A percentile compares a stretch with the other conserved stretches of the same genome.
phyloP scores from a whole-genome alignment of 768 basidiomycete genomes.

The Imleria badia region DNA sequence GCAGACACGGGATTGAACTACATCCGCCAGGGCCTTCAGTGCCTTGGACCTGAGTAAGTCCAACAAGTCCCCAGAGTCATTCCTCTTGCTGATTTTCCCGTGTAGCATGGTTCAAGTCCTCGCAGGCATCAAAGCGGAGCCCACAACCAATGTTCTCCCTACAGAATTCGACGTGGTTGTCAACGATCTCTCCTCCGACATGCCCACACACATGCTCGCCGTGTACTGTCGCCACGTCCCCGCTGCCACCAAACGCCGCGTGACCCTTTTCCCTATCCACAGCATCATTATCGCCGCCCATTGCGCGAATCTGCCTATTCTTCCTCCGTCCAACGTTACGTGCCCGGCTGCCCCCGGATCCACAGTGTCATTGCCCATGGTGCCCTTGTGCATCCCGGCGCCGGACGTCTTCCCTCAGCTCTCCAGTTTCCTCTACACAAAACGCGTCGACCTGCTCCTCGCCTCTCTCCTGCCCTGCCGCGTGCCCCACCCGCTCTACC shows the following conservation, averaged over 20 bases:
- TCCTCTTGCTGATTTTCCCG: constrained; percentile 7
- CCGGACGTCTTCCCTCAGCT: constrained; percentile 66
- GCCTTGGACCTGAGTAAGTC: constrained; percentile 30
- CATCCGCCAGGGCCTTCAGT: constrained; percentile 28
- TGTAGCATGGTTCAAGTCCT: constrained; percentile 34
- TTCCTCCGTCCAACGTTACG: constrained; percentile 15
- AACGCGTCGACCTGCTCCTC: constrained; percentile 58
- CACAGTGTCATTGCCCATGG: constrained; percentile 50
- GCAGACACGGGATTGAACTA: constrained; percentile 22
- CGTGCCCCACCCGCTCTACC: constrained; percentile 24
- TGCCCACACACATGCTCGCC: constrained; percentile 34
- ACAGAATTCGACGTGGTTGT: constrained; percentile 25
- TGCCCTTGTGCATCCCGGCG: constrained; percentile 69
- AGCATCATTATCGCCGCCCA: constrained; percentile 35
- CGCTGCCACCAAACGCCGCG: constrained; percentile 26
- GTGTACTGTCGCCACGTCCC: constrained; percentile 28
- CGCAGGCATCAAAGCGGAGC: constrained; percentile 26
- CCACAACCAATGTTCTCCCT: constrained; percentile 24
- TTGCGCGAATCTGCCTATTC: constrained; percentile 30
- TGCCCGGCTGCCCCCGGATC: constrained; percentile 17
- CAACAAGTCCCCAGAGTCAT: accelerated
- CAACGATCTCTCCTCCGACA: constrained; percentile 31
- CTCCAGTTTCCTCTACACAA: constrained; percentile 67
- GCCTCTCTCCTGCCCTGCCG: constrained; percentile 57
- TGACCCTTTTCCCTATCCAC: constrained; percentile 38